Evolutionary conservation across 1,139 yeast species (phyloP), one percentile per base, ranked within the genome.

Genomic region (Geotrichum cucujoidarum): DNA sequence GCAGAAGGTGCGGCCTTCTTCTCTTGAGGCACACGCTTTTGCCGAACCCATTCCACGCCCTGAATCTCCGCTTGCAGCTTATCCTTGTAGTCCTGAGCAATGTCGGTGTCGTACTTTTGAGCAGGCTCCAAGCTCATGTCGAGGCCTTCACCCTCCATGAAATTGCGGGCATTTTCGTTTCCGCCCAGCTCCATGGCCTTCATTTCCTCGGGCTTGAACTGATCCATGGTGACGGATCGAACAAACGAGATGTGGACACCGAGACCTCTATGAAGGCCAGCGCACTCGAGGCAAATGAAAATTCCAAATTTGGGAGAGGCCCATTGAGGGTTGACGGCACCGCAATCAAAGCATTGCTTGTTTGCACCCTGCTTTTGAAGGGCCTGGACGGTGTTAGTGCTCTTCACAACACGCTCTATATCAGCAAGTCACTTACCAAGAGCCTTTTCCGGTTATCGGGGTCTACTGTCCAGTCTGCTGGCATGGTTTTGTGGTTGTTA

Each of bases 181-280:
- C 97, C 98, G 48, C 97, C 97, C 53, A 84, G 78, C 63, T 90
- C 89, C 77, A 92, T 88, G 63, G 88, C 80, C 62, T 96, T 77
- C 64, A 92, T 73, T 66, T 92, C 95, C 57, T 81, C 81, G 55
- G 89, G 76, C 48, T 90, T 86, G 96, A 97, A 92, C 63, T 81
- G 82, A 68, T 92, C 98, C 75, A 92, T 76, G 54, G 87, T 88
- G 38, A 95, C 81, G 32, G 96, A 87, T 64, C 90, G 87, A 43
- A 92, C 97, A 69, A 92, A 92, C 31, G 97, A 84, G 57, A 92
- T 83, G 65, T 92, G 98, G 43, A 90, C 97, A 47, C 98, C 98
- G 64, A 92, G 72, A 49, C 95, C 94, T 66, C 98, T 80, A 67
- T 92, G 98, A 53, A 84, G 79, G n/a, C 97, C 95, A 53, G 97